phyloP scores from a whole-genome alignment of 2,329 filamentous ascomycete genomes.

The Ophiocordyceps camponoti-leonardi region DNA sequence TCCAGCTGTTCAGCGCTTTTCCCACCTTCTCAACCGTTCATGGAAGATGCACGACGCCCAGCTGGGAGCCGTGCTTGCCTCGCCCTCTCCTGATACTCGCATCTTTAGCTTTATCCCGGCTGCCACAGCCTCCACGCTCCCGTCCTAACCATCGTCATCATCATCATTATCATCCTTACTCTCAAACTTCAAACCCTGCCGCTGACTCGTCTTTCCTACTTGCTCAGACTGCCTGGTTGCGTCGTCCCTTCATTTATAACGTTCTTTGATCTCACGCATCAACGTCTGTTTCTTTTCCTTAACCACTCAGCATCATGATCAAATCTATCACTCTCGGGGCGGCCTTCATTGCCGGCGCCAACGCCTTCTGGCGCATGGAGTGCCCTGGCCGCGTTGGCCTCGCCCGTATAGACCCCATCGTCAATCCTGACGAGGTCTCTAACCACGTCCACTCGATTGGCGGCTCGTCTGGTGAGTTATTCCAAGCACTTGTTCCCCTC shows the following conservation, averaged over 20 bases:
- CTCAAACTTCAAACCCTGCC: not conserved
- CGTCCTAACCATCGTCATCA: not conserved
- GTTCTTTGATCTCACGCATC: not conserved
- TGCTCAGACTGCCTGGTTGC: slow-evolving; percentile 15
- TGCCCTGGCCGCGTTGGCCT: slow-evolving; percentile 55
- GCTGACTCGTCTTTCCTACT: slow-evolving; percentile 1
- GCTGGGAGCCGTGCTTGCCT: not conserved
- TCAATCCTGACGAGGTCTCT: slow-evolving; percentile 41
- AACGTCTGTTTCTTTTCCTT: not conserved
- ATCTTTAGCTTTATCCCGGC: not conserved
- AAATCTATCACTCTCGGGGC: slow-evolving; percentile 11
- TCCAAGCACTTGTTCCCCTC: not conserved
- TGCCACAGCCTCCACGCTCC: not conserved
- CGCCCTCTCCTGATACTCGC: not conserved
- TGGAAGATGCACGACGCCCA: not conserved
- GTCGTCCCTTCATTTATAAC: slow-evolving; percentile 16
- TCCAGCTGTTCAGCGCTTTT: not conserved
- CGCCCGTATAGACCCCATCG: slow-evolving; percentile 61
- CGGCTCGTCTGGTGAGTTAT: slow-evolving; percentile 54
- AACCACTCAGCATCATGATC: not conserved
- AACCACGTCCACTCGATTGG: slow-evolving; percentile 59
- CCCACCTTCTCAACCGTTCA: not conserved
- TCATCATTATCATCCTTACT: not conserved
- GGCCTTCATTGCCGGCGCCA: slow-evolving; percentile 20
- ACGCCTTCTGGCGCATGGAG: slow-evolving; percentile 82